These are phyloP conservation scores for Malbranchea cinnamomea DNA, from an alignment of 2,329 filamentous ascomycete species.

Conservation along the genomic window DNA sequence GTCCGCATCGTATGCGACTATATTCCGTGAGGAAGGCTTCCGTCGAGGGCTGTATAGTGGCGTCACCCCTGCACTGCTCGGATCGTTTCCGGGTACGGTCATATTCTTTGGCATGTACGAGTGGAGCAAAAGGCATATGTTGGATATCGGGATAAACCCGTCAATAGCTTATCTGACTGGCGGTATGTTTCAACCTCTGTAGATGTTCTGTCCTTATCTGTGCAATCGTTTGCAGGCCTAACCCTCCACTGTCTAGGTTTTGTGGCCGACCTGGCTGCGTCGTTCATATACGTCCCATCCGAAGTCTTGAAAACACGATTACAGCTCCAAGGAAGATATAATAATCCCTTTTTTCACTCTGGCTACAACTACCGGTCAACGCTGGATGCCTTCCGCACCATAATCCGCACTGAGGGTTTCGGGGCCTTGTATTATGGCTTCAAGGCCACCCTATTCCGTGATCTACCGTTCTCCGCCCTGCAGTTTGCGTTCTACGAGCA, in stretches of 20 bases:
- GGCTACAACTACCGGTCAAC: conserved; percentile 94
- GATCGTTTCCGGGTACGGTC: conserved; percentile 85
- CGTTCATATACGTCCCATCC: conserved; percentile 86
- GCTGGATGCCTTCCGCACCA: conserved; percentile 69
- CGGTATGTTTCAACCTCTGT: conserved; percentile 38
- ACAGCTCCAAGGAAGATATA: conserved; percentile 85
- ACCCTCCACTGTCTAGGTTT: conserved; percentile 46
- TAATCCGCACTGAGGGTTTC: conserved; percentile 67
- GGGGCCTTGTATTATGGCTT: conserved; percentile 90
- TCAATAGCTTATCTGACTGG: conserved; percentile 74
- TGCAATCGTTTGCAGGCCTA: conserved; percentile 1
- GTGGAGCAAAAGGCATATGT: conserved; percentile 77
- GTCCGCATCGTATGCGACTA: conserved; percentile 80
- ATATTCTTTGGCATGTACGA: conserved; percentile 96
- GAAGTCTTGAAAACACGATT: conserved; percentile 96
- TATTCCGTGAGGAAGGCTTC: conserved; percentile 82
- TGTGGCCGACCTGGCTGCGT: conserved; percentile 79
- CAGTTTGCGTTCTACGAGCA: conserved; percentile 99
- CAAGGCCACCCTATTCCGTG: conserved; percentile 85
- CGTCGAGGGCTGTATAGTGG: conserved; percentile 78
- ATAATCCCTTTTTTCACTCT: conserved; percentile 85
- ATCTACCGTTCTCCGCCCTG: conserved; percentile 86
- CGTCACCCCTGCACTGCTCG: conserved; percentile 78
- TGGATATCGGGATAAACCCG: conserved; percentile 69
- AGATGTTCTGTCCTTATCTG: neutral